These are phyloP conservation scores for Fusarium scirpi DNA, from an alignment of 2,329 filamentous ascomycete genomes.

Conservation along the genomic window DNA sequence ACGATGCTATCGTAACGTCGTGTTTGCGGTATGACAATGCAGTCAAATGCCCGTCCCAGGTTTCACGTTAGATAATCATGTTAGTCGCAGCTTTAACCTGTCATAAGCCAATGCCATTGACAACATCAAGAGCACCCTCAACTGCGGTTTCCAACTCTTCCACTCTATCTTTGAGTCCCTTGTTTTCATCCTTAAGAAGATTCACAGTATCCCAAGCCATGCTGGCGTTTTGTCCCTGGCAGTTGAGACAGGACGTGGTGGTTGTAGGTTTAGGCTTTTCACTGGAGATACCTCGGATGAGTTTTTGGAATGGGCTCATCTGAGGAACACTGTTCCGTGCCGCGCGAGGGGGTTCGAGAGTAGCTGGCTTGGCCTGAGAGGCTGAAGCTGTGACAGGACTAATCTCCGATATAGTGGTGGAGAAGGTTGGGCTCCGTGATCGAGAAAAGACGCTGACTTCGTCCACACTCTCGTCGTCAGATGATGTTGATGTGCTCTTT, in stretches of 20 bases:
- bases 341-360: slow-evolving; percentile 43
- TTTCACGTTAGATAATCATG: slow-evolving; percentile 22
- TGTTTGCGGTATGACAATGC: slow-evolving; percentile 22
- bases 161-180: slow-evolving; percentile 69
- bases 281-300: slow-evolving; percentile 58
- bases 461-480: slow-evolving; percentile 64
- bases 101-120: slow-evolving; percentile 66
- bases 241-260: slow-evolving; percentile 63
- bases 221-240: slow-evolving; percentile 68
- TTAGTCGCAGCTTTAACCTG: slow-evolving; percentile 2
- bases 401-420: slow-evolving; percentile 54
- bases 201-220: slow-evolving; percentile 75
- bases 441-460: slow-evolving; percentile 71
- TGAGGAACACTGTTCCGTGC: slow-evolving; percentile 51
- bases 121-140: slow-evolving; percentile 69
- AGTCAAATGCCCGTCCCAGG: slow-evolving; percentile 18
- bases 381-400: slow-evolving; percentile 39
- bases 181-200: slow-evolving; percentile 71
- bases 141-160: slow-evolving; percentile 69
- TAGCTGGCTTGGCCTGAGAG: slow-evolving; percentile 41
- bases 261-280: slow-evolving; percentile 46
- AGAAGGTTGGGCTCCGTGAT: slow-evolving; percentile 67
- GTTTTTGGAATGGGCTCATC: slow-evolving; percentile 56
- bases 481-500: slow-evolving; percentile 59
- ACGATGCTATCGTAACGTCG: slow-evolving; percentile 21